Percentiles rank a stretch among this genome's conserved stretches.
Evolutionary conservation across 345 rosid genomes (phyloP).

Genomic region (Raphanus raphanistrum): DNA sequence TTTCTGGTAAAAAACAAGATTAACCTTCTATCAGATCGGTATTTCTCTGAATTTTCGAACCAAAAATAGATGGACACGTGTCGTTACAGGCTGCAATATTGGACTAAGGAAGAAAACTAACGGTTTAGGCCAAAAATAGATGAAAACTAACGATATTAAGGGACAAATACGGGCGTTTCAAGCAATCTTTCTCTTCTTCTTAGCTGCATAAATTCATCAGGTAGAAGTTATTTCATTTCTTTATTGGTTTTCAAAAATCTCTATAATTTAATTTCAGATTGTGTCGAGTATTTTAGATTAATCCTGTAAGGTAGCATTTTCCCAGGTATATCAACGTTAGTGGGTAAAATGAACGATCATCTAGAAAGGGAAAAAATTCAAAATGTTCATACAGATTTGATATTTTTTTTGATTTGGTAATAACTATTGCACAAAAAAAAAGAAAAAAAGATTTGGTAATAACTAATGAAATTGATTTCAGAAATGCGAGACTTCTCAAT

Average conservation of each 20-base stretch:
- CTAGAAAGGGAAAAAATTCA: background rate
- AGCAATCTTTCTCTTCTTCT: constrained; percentile 21
- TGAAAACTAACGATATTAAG: constrained; percentile 27
- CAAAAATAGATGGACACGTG: constrained; percentile 31
- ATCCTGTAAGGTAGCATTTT: background rate
- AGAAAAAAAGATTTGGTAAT: background rate
- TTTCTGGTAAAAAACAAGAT: constrained; percentile 5
- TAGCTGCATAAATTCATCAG: constrained; percentile 19
- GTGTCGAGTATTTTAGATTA: background rate
- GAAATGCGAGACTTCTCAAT: background rate
- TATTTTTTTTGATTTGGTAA: background rate
- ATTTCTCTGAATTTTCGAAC: background rate
- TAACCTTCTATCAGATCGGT: background rate
- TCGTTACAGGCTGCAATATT: constrained; percentile 21
- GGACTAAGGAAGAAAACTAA: constrained; percentile 23
- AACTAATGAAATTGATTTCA: background rate
- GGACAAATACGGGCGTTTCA: constrained; percentile 2
- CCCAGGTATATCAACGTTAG: background rate
- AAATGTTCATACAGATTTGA: background rate
- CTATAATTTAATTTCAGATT: background rate
- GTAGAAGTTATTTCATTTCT: constrained; percentile 14
- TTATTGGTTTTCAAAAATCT: background rate
- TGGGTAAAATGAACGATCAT: background rate
- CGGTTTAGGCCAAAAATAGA: constrained; percentile 15
- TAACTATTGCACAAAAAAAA: background rate